Base-by-base conservation (phyloP, 1,284 basidiomycete genomes). In the Coniferiporia sulphurascens region DNA sequence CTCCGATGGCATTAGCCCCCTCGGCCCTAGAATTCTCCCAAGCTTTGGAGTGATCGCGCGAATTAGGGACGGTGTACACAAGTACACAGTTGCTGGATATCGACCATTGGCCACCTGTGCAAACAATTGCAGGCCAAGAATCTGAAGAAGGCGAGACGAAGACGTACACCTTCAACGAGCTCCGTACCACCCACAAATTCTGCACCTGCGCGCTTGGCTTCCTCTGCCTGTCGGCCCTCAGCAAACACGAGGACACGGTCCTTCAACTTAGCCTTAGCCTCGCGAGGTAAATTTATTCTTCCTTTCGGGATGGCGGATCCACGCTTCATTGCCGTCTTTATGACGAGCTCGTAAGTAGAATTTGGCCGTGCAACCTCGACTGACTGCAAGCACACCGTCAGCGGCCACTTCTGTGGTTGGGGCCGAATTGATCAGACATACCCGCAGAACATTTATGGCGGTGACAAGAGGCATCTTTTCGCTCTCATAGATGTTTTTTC, bases 1-100 rank as follows among this genome's bases (percentile, higher is more conserved):
- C 63, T 89, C 89, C 7, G 91, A 92, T 13, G 96, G 96, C 94
- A 99, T 98, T 56, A 99, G 75, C 63, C 95, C 95, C 62, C 93
- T 87, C 46, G 94, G 95, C 69, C 96, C 97, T 27, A 99, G 81
- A 61, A 93, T 84, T 65, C 95, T 87, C 36, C 95, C 95, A 6
- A 98, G 80, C 66, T 83, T 84, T 12, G 87, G 85, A 22, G 90
- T 87, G 62, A 98, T 91, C 36, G 83, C 74, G 32, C 86, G 83
- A 59, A 97, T 84, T 67, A 98, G 82, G 15, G 83, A 80, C 3
- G 91, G 85, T 0, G 93, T 94, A 55, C 89, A 90, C 22, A 99
- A 80, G 65, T 94, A 88, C 52, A 90, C 86, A 13, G 90, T 92
- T n/a, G 86, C 89, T 65, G 83, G 79, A 65, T 88, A 76, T 63